phyloP scores from a whole-genome alignment of 495 filamentous ascomycete species.

The Neurospora cerealis region DNA sequence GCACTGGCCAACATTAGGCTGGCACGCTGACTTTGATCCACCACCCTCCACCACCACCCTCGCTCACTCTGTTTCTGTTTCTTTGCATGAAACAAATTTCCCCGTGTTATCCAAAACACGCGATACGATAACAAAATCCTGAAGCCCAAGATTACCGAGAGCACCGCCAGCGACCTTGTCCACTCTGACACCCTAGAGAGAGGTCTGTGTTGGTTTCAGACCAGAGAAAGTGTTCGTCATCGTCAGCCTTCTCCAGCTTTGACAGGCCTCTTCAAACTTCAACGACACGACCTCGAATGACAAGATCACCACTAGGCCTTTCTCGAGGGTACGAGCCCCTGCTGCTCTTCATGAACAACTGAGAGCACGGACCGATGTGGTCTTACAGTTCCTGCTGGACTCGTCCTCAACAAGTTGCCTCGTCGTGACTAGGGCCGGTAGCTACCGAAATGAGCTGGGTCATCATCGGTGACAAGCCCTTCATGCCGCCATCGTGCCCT shows the following conservation, averaged over 20 bases:
- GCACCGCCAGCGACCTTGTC: background rate
- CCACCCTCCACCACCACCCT: background rate
- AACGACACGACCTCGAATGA: background rate
- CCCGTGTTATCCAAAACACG: background rate
- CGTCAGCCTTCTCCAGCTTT: background rate
- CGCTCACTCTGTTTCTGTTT: background rate
- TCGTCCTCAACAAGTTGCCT: background rate
- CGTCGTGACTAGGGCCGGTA: background rate
- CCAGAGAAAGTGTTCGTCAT: background rate
- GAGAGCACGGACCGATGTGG: background rate
- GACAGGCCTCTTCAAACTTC: background rate
- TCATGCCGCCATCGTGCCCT: background rate
- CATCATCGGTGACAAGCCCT: background rate
- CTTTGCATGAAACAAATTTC: background rate
- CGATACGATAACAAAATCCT: background rate
- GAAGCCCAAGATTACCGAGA: background rate
- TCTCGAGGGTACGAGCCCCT: background rate
- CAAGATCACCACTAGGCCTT: background rate
- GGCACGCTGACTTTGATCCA: background rate
- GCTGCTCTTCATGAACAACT: background rate
- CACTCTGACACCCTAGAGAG: background rate
- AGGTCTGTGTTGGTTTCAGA: background rate
- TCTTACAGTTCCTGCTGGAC: background rate
- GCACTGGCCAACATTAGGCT: background rate
- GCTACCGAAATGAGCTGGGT: background rate